A percentile compares a stretch with the other conserved stretches of the same genome.
Conservation (phyloP, 2,329 filamentous ascomycete species). For the Sclerotinia borealis region DNA sequence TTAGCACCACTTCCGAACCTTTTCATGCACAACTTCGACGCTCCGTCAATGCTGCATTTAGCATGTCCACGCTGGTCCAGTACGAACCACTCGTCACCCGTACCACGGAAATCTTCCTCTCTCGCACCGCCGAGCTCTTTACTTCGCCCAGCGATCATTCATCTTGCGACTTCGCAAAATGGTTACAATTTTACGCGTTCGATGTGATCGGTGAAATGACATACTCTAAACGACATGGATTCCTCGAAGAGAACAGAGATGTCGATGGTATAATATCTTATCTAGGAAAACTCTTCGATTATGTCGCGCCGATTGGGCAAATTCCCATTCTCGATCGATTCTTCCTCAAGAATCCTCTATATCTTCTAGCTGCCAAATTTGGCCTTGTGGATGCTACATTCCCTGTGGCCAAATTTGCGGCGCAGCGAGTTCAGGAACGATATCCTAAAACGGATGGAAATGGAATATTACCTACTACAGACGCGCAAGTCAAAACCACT, state of each 20-base stretch:
- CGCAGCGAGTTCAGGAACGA: conserved; percentile 60
- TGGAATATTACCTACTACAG: conserved; percentile 17
- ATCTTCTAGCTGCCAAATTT: conserved; percentile 60
- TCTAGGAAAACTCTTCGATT: conserved; percentile 58
- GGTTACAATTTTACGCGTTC: conserved; percentile 78
- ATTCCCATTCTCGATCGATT: conserved; percentile 65
- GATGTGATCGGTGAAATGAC: conserved; percentile 76
- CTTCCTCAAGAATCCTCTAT: conserved; percentile 69
- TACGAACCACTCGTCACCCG: conserved; percentile 78
- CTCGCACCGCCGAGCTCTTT: conserved; percentile 52
- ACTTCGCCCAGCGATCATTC: conserved; percentile 26
- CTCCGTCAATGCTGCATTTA: conserved; percentile 69
- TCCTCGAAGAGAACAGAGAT: conserved; percentile 67
- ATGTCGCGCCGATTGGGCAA: conserved; percentile 69
- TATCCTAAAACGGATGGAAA: conserved; percentile 31
- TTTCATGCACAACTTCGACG: conserved; percentile 72
- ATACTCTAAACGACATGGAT: conserved; percentile 69
- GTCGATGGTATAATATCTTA: conserved; percentile 68
- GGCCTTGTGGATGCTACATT: conserved; percentile 64
- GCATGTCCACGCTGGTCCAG: conserved; percentile 69
- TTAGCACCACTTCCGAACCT: conserved; percentile 67
- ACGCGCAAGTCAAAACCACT: conserved; percentile 15
- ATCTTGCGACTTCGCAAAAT: conserved; percentile 58
- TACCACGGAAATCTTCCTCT: conserved; percentile 64
- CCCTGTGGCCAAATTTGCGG: conserved; percentile 66